These are phyloP conservation scores for Pichia heedii DNA, from an alignment of 805 yeast species.

Conservation along the genomic window DNA sequence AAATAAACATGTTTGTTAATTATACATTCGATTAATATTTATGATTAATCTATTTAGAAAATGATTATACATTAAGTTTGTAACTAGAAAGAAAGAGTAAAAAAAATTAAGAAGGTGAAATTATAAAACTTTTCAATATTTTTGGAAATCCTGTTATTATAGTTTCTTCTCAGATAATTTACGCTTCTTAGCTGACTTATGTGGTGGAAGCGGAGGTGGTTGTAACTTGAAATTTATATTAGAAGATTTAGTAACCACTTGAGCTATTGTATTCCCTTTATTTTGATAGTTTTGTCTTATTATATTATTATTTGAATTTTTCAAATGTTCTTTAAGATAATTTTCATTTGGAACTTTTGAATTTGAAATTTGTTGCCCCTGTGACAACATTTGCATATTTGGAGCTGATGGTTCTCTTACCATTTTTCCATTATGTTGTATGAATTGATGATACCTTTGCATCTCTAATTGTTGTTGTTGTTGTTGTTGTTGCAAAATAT, in stretches of 20 bases:
- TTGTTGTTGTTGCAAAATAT: background rate
- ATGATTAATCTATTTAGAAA: background rate
- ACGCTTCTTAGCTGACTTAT: background rate
- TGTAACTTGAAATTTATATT: conserved; percentile 6
- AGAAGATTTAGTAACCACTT: conserved; percentile 1
- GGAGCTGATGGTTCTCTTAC: background rate
- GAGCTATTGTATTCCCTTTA: background rate
- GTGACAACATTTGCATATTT: background rate
- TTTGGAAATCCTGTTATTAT: too few species aligned
- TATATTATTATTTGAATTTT: background rate
- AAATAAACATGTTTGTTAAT: too few species aligned
- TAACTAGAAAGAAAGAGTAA: too few species aligned
- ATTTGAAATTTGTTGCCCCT: background rate
- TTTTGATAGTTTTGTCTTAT: background rate
- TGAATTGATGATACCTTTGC: background rate
- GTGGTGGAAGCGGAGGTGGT: conserved; percentile 1
- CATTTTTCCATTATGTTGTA: background rate
- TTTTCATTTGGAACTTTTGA: too few species aligned
- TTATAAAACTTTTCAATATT: too few species aligned
- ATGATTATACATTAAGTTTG: background rate
- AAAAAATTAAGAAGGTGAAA: too few species aligned
- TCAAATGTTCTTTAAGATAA: background rate
- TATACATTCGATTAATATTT: too few species aligned
- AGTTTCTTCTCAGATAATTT: background rate
- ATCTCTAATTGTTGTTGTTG: background rate